Conservation (phyloP, 495 filamentous ascomycete genomes). For the Podospora pseudocomata region DNA sequence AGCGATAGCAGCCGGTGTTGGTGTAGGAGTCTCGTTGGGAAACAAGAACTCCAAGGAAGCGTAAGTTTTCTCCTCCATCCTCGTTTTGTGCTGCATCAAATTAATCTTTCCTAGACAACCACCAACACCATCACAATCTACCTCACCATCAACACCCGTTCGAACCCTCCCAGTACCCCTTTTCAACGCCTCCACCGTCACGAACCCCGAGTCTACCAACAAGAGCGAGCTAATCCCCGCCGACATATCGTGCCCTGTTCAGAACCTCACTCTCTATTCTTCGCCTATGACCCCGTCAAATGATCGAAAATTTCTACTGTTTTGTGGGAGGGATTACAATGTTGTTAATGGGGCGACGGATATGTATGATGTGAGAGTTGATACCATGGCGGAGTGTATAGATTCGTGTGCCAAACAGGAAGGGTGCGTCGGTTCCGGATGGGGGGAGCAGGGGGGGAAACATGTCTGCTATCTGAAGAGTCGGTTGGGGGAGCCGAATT, state of each 20-base stretch:
- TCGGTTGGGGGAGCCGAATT: slow-evolving; percentile 48
- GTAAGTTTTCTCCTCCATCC: background rate
- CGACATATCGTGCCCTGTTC: slow-evolving; percentile 24
- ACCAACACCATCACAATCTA: background rate
- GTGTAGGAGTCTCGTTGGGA: slow-evolving; percentile 6
- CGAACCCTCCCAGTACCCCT: slow-evolving; percentile 18
- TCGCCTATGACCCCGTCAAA: slow-evolving; percentile 8
- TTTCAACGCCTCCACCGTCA: slow-evolving; percentile 8
- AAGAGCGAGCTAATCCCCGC: slow-evolving; percentile 10
- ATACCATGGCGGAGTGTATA: slow-evolving; percentile 32
- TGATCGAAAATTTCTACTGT: slow-evolving; percentile 25
- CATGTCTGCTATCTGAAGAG: slow-evolving; percentile 51
- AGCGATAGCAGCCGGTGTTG: slow-evolving; percentile 14
- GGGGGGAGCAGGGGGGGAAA: slow-evolving; percentile 28
- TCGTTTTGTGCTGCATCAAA: background rate
- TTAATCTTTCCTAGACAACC: background rate
- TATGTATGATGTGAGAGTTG: slow-evolving; percentile 20
- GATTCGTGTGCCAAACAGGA: slow-evolving; percentile 25
- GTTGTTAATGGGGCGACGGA: slow-evolving; percentile 27
- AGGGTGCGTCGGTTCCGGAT: slow-evolving; percentile 36
- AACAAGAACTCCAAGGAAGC: slow-evolving; percentile 1
- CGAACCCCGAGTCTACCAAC: slow-evolving; percentile 5
- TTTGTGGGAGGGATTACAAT: slow-evolving; percentile 38
- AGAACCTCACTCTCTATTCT: slow-evolving; percentile 36
- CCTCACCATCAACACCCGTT: background rate